Percentiles rank a stretch among this genome's conserved stretches.
Evolutionary conservation across 306 rosid species (phyloP).

Genomic region (Fragaria nilgerrensis): DNA sequence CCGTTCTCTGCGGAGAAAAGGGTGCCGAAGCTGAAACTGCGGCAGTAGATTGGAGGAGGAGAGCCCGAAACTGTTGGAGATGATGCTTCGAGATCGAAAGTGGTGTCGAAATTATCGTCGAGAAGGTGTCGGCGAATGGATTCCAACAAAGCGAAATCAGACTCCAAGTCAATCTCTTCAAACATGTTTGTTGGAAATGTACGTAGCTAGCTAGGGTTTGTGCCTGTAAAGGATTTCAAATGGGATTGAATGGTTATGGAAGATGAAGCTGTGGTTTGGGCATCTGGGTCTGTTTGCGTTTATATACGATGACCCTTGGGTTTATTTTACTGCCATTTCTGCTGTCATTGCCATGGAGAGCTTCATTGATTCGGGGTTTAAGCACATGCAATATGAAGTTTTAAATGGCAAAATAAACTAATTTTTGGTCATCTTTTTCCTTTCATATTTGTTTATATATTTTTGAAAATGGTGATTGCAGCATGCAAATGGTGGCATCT

Average conservation of each 20-base stretch:
- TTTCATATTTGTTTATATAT: not conserved
- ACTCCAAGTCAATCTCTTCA: not conserved
- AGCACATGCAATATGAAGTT: not conserved
- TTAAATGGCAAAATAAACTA: not conserved
- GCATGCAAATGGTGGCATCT: not conserved
- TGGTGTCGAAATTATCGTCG: constrained; percentile 17
- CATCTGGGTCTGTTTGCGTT: not conserved
- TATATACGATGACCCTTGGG: not conserved
- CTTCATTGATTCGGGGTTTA: not conserved
- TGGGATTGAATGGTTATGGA: not conserved
- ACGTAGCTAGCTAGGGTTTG: not conserved
- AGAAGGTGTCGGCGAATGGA: constrained; percentile 26
- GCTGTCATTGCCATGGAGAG: constrained; percentile 4
- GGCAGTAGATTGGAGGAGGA: not conserved
- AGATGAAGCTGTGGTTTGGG: not conserved
- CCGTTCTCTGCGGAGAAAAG: constrained; percentile 21
- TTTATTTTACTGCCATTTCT: not conserved
- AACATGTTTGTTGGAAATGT: not conserved
- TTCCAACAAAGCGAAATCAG: constrained; percentile 30
- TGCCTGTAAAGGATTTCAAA: not conserved
- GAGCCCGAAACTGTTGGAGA: not conserved
- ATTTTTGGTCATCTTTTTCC: not conserved
- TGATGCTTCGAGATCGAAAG: not conserved
- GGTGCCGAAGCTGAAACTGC: constrained; percentile 17
- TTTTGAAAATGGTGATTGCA: not conserved